These are phyloP conservation scores for Fallopia convolvulus DNA, from an alignment of 148 eudicot species.

Conservation along the genomic window DNA sequence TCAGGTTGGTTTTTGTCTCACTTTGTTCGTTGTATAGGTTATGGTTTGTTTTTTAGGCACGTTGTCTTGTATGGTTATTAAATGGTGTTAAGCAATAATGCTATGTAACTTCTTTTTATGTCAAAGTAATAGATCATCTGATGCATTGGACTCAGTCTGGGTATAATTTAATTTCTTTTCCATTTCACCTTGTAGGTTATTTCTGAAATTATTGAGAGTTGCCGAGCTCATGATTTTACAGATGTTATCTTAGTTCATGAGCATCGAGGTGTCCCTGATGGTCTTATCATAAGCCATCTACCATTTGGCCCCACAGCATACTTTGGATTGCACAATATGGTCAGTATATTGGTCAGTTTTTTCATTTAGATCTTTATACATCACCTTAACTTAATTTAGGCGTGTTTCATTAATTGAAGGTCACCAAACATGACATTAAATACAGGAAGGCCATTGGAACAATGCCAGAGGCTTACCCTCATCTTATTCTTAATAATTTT, in stretches of 20 bases:
- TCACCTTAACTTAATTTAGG: neutral
- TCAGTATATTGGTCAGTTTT: conserved; percentile 23
- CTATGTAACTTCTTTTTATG: no score
- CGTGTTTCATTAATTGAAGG: conserved; percentile 33
- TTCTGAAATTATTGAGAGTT: conserved; percentile 78
- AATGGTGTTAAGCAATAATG: neutral
- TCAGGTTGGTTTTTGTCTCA: conserved; percentile 48
- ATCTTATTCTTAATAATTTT: conserved; percentile 74
- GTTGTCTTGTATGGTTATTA: neutral
- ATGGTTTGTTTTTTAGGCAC: no score
- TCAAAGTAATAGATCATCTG: neutral
- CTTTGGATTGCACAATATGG: conserved; percentile 90
- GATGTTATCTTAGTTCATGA: conserved; percentile 91
- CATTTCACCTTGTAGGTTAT: conserved; percentile 42
- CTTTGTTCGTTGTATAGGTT: neutral
- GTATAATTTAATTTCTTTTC: neutral
- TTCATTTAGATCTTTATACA: neutral
- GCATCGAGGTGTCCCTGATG: conserved; percentile 98
- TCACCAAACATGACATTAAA: conserved; percentile 92
- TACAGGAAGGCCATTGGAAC: conserved; percentile 91
- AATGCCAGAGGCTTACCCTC: conserved; percentile 92
- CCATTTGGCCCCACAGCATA: conserved; percentile 99
- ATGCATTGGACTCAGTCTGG: neutral
- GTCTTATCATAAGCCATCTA: conserved; percentile 71
- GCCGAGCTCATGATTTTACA: conserved; percentile 80